A percentile compares a stretch with the other conserved stretches of the same genome.
phyloP scores from a whole-genome alignment of 805 yeast species.

The Sugiyamaella mastotermitis region DNA sequence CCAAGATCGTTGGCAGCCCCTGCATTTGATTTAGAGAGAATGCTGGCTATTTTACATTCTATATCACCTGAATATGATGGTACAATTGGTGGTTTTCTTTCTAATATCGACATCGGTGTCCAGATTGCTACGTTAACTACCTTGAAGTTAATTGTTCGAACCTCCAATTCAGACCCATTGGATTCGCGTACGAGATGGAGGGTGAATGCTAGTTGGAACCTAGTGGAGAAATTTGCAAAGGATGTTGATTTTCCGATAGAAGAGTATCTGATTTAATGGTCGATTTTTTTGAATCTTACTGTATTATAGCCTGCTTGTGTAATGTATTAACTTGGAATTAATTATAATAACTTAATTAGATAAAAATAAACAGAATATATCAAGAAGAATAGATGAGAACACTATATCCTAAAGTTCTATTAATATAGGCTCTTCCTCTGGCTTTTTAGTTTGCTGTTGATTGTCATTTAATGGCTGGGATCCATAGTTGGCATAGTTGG shows the following conservation, averaged over 20 bases:
- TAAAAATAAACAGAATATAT: too few species aligned
- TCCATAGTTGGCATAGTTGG: too few species aligned
- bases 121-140: conserved; percentile 57
- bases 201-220: conserved; percentile 65
- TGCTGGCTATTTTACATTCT: conserved; percentile 73
- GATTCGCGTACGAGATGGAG: conserved; percentile 73
- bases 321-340: too few species aligned
- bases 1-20: conserved; percentile 64
- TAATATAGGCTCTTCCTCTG: conserved; percentile 19
- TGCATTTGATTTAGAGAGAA: conserved; percentile 68
- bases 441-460: conserved; percentile 4
- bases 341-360: too few species aligned
- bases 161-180: conserved; percentile 45
- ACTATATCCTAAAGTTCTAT: conserved; percentile 19
- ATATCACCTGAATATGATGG: conserved; percentile 43
- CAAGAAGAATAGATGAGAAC: too few species aligned
- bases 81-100: conserved; percentile 29
- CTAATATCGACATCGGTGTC: conserved; percentile 33
- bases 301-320: too few species aligned
- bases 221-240: conserved; percentile 52
- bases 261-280: conserved; percentile 50
- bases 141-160: conserved; percentile 43
- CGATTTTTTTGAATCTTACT: too few species aligned
- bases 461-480: too few species aligned
- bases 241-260: conserved; percentile 63